phyloP scores from a whole-genome alignment of 176 grass and related monocot species.

The Ampelocalamus luodianensis region DNA sequence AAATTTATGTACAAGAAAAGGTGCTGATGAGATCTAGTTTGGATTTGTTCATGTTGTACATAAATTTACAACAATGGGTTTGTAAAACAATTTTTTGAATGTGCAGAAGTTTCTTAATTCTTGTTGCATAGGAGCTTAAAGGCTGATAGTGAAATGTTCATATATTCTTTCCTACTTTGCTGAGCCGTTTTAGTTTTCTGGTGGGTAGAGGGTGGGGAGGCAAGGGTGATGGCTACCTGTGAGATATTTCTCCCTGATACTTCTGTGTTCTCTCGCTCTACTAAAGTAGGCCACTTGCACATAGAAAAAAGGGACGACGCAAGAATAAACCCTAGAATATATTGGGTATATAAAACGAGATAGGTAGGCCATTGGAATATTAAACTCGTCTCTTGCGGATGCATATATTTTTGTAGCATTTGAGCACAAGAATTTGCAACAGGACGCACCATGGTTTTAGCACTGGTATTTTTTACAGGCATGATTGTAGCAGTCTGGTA shows the following conservation, averaged over 20 bases:
- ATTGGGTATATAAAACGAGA: neutral
- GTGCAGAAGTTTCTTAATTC: neutral
- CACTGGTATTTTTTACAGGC: neutral
- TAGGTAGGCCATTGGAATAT: neutral
- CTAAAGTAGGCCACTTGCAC: conserved; percentile 37
- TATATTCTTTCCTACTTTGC: neutral
- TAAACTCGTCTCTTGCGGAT: neutral
- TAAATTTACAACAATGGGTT: neutral
- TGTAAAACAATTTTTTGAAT: neutral
- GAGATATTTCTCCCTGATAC: conserved; percentile 45
- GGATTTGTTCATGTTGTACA: neutral
- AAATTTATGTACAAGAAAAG: neutral
- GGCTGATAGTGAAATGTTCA: neutral
- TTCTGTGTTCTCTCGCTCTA: neutral
- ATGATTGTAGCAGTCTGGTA: neutral
- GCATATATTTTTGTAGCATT: neutral
- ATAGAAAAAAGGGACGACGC: neutral
- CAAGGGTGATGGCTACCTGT: conserved; percentile 5
- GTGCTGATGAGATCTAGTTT: neutral
- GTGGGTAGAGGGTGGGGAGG: neutral
- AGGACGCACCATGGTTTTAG: neutral
- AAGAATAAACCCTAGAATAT: conserved; percentile 33
- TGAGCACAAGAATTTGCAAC: conserved; percentile 21
- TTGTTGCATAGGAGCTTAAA: neutral
- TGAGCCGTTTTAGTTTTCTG: conserved; percentile 25